Evolutionary conservation across 768 basidiomycete genomes (phyloP), one percentile per base, ranked within the genome.

Genomic region (Hericium alpestre): DNA sequence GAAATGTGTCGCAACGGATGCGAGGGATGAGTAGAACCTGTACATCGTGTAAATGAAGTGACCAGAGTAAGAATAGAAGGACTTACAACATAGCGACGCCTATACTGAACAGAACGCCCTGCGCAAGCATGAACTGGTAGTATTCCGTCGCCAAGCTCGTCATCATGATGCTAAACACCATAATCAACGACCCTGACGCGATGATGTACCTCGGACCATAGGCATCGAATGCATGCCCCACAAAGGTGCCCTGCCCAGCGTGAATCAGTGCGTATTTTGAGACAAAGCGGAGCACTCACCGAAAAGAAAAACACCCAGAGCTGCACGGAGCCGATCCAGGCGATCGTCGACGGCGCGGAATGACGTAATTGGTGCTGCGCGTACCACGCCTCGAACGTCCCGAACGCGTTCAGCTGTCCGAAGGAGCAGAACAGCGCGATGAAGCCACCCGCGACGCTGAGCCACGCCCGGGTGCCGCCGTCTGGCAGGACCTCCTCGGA

Each of bases 61-160:
- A 71, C 8, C 77, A 61, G 20, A 79, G 58, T 5, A 71, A 70
- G 53, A 74, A 59, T 41, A 73, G 70, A 0, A 79, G 79, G 15
- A 79, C 62, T 56, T 72, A 81, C 39, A 77, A 62, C 38, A 79
- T 54, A 13, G 78, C 80, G 3, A 69, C 67, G 6, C 69, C 76
- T 12, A 76, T 58, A 1, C 79, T 77, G 1, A 68, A 64, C 15
- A 66, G 63, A n/a, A 79, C 55, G 2, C 76, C 79, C 63, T 80
- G 78, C 20, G 67, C 59, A n/a, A 79, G 70, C 51, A 79, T 68
- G 15, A 74, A 60, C 71, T 80, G 63, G 23, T 53, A 64, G 51
- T 61, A 66, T 46, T 56, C 13, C 50, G 46, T 57, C 13, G 51
- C 53, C 11, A 63, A 48, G 53, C 62, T 64, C 12, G 59, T 60